Conservation (phyloP, 306 rosid species). For the Citrullus mucosospermus region DNA sequence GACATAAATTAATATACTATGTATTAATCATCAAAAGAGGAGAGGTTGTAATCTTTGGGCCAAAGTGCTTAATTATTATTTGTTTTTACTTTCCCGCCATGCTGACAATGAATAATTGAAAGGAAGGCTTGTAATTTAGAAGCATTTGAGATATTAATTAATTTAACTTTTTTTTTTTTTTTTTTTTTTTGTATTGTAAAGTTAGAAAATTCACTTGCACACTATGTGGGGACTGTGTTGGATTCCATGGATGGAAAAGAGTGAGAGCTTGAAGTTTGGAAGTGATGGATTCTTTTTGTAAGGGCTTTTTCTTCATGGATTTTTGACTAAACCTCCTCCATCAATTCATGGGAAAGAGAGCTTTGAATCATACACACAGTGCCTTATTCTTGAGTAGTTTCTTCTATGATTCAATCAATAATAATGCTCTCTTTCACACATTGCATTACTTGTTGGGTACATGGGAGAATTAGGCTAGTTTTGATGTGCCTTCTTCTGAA, state of each 20-base stretch:
- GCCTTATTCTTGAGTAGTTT: neutral
- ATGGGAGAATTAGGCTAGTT: neutral
- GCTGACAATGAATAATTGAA: neutral
- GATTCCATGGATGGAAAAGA: neutral
- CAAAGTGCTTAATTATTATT: no score
- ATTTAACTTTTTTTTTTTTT: no score
- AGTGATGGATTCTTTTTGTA: neutral
- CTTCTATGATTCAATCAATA: neutral
- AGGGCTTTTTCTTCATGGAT: neutral
- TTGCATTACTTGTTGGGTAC: neutral
- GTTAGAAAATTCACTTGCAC: neutral
- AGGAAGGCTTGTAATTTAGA: neutral
- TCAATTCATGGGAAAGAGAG: neutral
- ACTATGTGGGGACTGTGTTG: neutral
- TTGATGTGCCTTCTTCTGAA: neutral
- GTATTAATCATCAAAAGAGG: no score
- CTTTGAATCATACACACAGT: neutral
- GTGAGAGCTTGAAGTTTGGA: neutral
- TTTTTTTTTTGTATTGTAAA: neutral
- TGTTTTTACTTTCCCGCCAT: no score
- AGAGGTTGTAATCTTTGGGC: no score
- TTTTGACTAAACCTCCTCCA: conserved; percentile 7
- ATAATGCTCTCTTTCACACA: neutral
- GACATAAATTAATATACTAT: no score
- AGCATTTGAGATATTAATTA: neutral